These are phyloP conservation scores for Aspergillus carbonarius DNA, from an alignment of 2,329 filamentous ascomycete species.

Conservation along the genomic window DNA sequence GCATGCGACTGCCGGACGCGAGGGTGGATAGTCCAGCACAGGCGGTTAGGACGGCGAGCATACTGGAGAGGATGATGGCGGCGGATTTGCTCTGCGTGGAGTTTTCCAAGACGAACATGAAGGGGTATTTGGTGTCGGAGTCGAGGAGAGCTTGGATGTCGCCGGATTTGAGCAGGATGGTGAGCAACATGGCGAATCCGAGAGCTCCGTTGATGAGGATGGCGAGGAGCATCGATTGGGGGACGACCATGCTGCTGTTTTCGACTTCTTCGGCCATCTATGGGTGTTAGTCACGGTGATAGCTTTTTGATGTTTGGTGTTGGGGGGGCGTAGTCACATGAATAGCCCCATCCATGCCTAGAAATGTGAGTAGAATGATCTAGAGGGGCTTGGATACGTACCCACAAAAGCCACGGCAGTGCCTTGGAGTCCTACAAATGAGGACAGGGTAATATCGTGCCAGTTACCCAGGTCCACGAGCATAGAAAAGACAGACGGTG, in stretches of 20 bases:
- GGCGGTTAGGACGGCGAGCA: constrained; percentile 29
- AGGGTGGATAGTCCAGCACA: constrained; percentile 33
- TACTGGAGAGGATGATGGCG: constrained; percentile 29
- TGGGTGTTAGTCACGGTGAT: too few relatives aligned
- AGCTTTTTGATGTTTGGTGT: too few relatives aligned
- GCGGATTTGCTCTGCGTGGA: constrained; percentile 40
- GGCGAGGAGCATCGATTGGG: constrained; percentile 36
- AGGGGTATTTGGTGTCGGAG: constrained; percentile 38
- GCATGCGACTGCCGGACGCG: constrained; percentile 34
- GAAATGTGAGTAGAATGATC: not conserved
- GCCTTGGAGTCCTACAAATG: constrained; percentile 25
- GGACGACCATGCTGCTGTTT: constrained; percentile 37
- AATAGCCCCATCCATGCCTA: constrained; percentile 15
- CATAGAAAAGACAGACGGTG: constrained; percentile 20
- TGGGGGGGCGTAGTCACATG: constrained; percentile 21
- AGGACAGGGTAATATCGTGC: constrained; percentile 21
- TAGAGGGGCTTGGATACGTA: not conserved
- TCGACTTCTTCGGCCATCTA: constrained; percentile 42
- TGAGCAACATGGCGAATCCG: constrained; percentile 38
- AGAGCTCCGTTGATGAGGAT: constrained; percentile 37
- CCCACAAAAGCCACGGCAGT: constrained; percentile 24
- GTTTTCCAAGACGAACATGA: constrained; percentile 43
- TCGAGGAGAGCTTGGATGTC: constrained; percentile 33
- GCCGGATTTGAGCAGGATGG: constrained; percentile 36
- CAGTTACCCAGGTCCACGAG: constrained; percentile 25